These are phyloP conservation scores for Trapa bicornis DNA, from an alignment of 345 rosid species.

Conservation along the genomic window DNA sequence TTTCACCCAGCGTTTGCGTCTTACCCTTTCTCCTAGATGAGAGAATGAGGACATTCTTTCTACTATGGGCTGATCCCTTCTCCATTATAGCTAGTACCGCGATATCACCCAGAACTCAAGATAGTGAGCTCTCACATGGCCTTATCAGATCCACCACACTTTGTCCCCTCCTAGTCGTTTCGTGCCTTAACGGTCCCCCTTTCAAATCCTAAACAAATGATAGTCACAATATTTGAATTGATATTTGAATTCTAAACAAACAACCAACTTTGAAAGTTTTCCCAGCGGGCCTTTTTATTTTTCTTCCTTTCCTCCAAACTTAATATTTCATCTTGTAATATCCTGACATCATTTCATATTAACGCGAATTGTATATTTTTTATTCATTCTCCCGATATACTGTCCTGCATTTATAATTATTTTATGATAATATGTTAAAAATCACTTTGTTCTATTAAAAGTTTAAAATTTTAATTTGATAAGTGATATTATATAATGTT, in stretches of 20 bases:
- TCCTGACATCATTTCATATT: too few relatives aligned
- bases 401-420: too few relatives aligned
- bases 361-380: too few relatives aligned
- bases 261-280: not conserved
- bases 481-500: too few relatives aligned
- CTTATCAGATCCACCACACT: slow-evolving; percentile 17
- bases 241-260: not conserved
- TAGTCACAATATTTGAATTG: not conserved
- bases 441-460: too few relatives aligned
- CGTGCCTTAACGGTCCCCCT: slow-evolving; percentile 13
- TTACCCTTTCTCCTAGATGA: not conserved
- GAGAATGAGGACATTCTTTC: not conserved
- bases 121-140: slow-evolving; percentile 13
- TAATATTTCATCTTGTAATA: not conserved
- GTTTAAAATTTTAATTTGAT: too few relatives aligned
- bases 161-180: slow-evolving; percentile 15
- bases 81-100: slow-evolving; percentile 7
- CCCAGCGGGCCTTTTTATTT: not conserved
- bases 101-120: slow-evolving; percentile 1
- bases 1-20: not conserved
- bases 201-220: not conserved
- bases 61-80: slow-evolving; percentile 5
- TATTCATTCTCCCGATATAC: too few relatives aligned
- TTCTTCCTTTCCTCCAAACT: not conserved
- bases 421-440: too few relatives aligned